Evolutionary conservation across 2,329 filamentous ascomycete genomes (phyloP), one percentile per base, ranked within the genome.

Genomic region (Stachybotrys chartarum): DNA sequence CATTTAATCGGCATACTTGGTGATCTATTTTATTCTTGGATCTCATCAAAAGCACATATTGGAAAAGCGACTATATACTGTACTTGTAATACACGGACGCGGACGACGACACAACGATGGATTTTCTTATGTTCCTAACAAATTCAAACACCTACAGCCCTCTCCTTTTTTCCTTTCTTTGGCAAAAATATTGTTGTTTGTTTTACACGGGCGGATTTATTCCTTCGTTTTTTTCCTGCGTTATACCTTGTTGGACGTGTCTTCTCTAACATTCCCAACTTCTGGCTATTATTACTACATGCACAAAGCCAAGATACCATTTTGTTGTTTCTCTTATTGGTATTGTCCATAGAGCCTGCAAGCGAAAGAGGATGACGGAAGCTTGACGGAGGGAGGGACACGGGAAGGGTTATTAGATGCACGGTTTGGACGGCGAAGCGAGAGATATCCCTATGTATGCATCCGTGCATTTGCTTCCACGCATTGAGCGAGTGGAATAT

Each of bases 21-120:
- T n/a, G n/a, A 47, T 24, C 10, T 24, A 12, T 47, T 47, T n/a
- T 24, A 12, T 17, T 47, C 16, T 47, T 47, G 11, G 45, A 47
- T n/a, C 17, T 47, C 18, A 12, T n/a, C 16, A 52, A 17, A 18
- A 52, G 50, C 31, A 44, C 50, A 42, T 44, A 5, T 44, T 35
- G 45, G 45, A 47, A 47, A n/a, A 47, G 18, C 45, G 17, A 17
- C 16, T 12, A 24, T 6, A 47, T 47, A 47, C 32, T 52, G 50
- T 52, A 52, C 35, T 44, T 52, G 32, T 52, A 52, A 52, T 52
- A 52, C 50, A 52, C 18, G 31, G 50, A 52, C 31, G n/a, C 10
- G 50, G 50, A 52, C 35, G 50, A 52, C 50, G 45, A 35, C 50
- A 35, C 32, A 42, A 52, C 50, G 50, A 35, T 32, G 50, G 35